Conservation (phyloP, 768 basidiomycete species). For the Kondoa malvinella region DNA sequence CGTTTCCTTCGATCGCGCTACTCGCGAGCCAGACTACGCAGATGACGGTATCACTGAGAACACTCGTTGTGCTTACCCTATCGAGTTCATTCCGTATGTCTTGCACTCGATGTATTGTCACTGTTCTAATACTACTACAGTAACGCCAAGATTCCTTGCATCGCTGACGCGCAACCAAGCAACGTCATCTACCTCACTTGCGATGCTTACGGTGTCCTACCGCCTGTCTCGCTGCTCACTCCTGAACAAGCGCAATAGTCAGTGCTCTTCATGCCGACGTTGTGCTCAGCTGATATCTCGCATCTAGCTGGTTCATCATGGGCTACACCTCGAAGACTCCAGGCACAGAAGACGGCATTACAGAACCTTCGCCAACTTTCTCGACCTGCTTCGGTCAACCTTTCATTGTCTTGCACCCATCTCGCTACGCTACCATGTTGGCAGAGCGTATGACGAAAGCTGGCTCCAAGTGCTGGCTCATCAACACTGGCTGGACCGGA, state of each 20-base stretch:
- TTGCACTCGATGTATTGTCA: neutral
- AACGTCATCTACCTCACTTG: conserved; percentile 82
- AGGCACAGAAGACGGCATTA: conserved; percentile 83
- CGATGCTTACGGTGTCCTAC: conserved; percentile 94
- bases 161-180: conserved; percentile 74
- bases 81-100: conserved; percentile 63
- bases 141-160: conserved; percentile 84
- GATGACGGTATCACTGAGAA: conserved; percentile 96
- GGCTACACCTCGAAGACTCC: conserved; percentile 61
- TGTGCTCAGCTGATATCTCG: neutral
- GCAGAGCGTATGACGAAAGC: conserved; percentile 79
- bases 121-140: neutral
- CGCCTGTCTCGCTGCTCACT: conserved; percentile 79
- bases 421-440: conserved; percentile 87
- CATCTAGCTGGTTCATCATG: conserved; percentile 23
- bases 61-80: conserved; percentile 87
- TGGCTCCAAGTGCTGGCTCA: conserved; percentile 87
- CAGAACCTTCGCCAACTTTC: conserved; percentile 97
- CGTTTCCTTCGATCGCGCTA: conserved; percentile 78
- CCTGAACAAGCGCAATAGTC: conserved; percentile 83
- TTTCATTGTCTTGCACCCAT: conserved; percentile 82
- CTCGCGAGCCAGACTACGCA: conserved; percentile 80
- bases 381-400: conserved; percentile 97
- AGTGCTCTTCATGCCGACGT: neutral
- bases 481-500: conserved; percentile 77